Conservation (phyloP, 331 rosid species). For the Prunus yedoensis region DNA sequence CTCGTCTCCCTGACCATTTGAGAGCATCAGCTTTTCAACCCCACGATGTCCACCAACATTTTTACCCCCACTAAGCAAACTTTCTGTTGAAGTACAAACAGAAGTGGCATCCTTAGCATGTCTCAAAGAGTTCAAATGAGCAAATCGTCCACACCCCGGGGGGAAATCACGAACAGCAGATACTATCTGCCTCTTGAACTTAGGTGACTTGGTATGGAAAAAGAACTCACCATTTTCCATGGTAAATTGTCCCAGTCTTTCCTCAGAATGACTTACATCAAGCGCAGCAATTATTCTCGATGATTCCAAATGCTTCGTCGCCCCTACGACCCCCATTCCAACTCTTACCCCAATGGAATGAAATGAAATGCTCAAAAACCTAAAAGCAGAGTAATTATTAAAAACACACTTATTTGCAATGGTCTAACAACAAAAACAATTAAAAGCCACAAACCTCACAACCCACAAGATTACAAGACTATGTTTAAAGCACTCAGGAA, state of each 20-base stretch:
- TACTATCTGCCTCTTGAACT: conserved; percentile 47
- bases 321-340: conserved; percentile 36
- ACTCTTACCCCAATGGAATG: conserved; percentile 15
- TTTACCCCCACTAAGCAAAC: neutral
- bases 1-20: neutral
- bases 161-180: conserved; percentile 76
- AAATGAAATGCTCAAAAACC: conserved; percentile 17
- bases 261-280: conserved; percentile 27
- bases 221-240: conserved; percentile 40
- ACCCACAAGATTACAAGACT: neutral
- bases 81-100: neutral
- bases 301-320: too few relatives aligned
- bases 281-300: too few relatives aligned
- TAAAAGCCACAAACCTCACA: neutral
- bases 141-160: conserved; percentile 57
- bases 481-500: neutral
- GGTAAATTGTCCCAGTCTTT: conserved; percentile 23
- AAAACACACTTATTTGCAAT: neutral
- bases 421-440: neutral
- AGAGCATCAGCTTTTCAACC: conserved; percentile 15
- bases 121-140: neutral
- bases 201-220: conserved; percentile 10
- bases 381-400: neutral
- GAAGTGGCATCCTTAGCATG: neutral
- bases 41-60: neutral